Conservation (phyloP, 139 green algal genomes). For the Microglena sp. region DNA sequence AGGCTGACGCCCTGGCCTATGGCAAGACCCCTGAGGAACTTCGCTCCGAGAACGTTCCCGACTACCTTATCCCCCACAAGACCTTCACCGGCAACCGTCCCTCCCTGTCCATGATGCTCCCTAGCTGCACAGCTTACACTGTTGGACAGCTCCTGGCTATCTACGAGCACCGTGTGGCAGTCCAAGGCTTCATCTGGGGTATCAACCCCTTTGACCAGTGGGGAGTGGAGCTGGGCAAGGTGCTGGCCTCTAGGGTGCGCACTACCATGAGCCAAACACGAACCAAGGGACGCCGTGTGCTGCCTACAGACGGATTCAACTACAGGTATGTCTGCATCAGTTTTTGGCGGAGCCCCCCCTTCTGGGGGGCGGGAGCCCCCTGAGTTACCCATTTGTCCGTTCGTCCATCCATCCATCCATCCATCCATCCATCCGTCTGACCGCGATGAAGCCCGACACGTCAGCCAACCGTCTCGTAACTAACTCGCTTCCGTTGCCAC, state of each 20-base stretch:
- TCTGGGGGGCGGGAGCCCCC: too few relatives aligned
- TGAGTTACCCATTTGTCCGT: too few relatives aligned
- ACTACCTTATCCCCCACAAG: conserved; percentile 91
- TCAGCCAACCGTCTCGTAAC: too few relatives aligned
- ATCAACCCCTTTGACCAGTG: conserved; percentile 99
- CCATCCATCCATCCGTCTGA: too few relatives aligned
- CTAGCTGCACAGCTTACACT: conserved; percentile 79
- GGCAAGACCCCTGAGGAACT: conserved; percentile 86
- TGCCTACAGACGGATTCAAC: conserved; percentile 83
- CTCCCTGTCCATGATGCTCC: conserved; percentile 84
- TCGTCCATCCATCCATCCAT: too few relatives aligned
- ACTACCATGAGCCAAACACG: conserved; percentile 63
- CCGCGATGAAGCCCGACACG: too few relatives aligned
- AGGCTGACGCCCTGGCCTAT: conserved; percentile 85
- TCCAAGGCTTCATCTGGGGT: conserved; percentile 95
- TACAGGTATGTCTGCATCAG: conserved; percentile 57
- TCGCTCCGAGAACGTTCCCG: conserved; percentile 71
- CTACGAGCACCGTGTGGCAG: conserved; percentile 95
- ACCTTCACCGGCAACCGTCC: conserved; percentile 90
- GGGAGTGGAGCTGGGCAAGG: conserved; percentile 98
- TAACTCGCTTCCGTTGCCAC: too few relatives aligned
- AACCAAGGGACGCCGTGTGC: conserved; percentile 61
- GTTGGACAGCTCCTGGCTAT: conserved; percentile 91
- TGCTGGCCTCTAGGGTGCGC: conserved; percentile 37
- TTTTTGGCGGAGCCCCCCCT: too few relatives aligned